These are phyloP conservation scores for Arabidopsis lyrata DNA, from an alignment of 441 rosid species.

Conservation along the genomic window DNA sequence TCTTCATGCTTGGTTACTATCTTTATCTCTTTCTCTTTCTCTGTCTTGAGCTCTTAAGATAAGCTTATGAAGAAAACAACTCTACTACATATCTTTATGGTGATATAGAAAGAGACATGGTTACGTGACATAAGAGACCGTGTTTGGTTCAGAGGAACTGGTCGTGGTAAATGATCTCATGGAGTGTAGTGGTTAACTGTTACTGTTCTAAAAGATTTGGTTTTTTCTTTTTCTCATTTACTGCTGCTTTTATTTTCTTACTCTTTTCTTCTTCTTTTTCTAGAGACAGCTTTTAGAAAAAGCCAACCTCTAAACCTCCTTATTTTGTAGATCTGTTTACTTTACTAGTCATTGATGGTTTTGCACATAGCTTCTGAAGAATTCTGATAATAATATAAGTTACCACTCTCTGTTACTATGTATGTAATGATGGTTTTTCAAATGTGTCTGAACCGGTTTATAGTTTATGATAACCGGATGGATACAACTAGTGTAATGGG, in stretches of 20 bases:
- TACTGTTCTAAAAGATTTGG: constrained; percentile 22
- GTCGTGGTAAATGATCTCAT: constrained; percentile 47
- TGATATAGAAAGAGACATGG: constrained; percentile 12
- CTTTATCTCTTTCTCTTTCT: constrained; percentile 8
- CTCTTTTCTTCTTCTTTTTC: constrained; percentile 26
- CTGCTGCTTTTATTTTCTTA: constrained; percentile 35
- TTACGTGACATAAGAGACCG: constrained; percentile 21
- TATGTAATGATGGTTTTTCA: constrained; percentile 1
- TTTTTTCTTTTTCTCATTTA: constrained; percentile 22
- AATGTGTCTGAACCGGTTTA: neutral
- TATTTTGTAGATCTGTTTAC: constrained; percentile 19
- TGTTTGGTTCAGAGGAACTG: constrained; percentile 33
- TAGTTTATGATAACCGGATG: neutral
- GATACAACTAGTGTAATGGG: neutral
- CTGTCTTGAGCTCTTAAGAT: constrained; percentile 11
- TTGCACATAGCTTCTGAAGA: constrained; percentile 22
- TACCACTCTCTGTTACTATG: neutral
- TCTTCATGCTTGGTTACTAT: constrained; percentile 37
- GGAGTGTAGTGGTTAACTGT: constrained; percentile 48
- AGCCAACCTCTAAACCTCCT: constrained; percentile 12
- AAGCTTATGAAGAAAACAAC: constrained; percentile 19
- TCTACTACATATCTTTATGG: constrained; percentile 3
- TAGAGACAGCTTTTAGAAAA: constrained; percentile 37
- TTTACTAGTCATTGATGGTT: constrained; percentile 32
- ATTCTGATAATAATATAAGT: no score